A percentile compares a stretch with the other conserved stretches of the same genome.
These are phyloP conservation scores for Scalesia atractyloides DNA, from an alignment of 129 eudicot species.

Conservation along the genomic window DNA sequence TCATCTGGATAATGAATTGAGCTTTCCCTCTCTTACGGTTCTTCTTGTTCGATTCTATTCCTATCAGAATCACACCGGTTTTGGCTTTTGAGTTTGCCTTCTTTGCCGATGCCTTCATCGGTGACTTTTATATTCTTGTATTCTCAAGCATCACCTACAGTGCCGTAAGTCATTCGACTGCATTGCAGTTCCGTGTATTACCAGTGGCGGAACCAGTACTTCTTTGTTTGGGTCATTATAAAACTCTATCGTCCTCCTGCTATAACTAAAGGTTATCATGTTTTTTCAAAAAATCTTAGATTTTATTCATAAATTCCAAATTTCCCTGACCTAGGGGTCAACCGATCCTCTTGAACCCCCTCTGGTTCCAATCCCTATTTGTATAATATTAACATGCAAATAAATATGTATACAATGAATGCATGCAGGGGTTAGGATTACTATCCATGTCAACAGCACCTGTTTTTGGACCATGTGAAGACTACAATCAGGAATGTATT, in stretches of 20 bases:
- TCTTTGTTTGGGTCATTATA: too few species aligned
- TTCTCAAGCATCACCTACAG: slow-evolving; percentile 51
- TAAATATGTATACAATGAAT: neutral
- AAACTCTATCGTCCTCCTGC: too few species aligned
- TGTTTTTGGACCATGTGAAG: slow-evolving; percentile 48
- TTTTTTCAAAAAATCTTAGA: too few species aligned
- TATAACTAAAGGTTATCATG: too few species aligned
- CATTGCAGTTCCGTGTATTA: neutral
- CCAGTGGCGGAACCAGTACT: too few species aligned
- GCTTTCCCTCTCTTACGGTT: too few species aligned
- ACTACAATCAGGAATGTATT: slow-evolving; percentile 51
- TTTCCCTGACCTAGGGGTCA: too few species aligned
- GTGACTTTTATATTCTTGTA: slow-evolving; percentile 47
- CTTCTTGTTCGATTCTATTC: too few species aligned
- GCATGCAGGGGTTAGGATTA: slow-evolving; percentile 59
- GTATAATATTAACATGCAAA: neutral
- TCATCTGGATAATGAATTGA: too few species aligned
- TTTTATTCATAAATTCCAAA: too few species aligned
- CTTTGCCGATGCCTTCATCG: slow-evolving; percentile 41
- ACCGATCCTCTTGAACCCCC: too few species aligned
- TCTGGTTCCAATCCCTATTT: neutral
- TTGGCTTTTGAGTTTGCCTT: slow-evolving; percentile 37
- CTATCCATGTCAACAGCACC: slow-evolving; percentile 64
- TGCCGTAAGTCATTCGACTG: slow-evolving; percentile 32
- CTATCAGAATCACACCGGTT: slow-evolving; percentile 26